A percentile compares a stretch with the other conserved stretches of the same genome.
These are phyloP conservation scores for Hura crepitans DNA, from an alignment of 441 rosid genomes.

Conservation along the genomic window DNA sequence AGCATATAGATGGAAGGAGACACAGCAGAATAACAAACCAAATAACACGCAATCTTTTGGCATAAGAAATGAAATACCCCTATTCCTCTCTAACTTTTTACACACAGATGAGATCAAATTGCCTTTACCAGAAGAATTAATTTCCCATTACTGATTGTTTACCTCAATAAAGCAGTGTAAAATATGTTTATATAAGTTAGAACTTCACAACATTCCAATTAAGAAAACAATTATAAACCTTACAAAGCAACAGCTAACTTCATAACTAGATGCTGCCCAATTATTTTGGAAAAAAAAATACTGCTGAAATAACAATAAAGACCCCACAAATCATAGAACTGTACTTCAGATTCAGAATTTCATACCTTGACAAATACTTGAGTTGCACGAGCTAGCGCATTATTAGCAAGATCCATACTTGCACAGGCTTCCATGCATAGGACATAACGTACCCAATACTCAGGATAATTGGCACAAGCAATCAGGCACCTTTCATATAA, in stretches of 20 bases:
- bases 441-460: conserved; percentile 85
- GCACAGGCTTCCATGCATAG: conserved; percentile 76
- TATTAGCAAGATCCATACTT: conserved; percentile 79
- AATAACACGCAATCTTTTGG: not conserved
- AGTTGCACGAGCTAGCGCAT: conserved; percentile 86
- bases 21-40: not conserved
- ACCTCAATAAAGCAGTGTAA: not conserved
- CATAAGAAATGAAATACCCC: not conserved
- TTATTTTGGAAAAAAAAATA: not conserved
- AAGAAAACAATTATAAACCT: not conserved
- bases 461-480: conserved; percentile 91
- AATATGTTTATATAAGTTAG: not conserved
- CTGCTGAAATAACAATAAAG: not conserved
- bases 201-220: too few species aligned
- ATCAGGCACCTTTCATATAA: conserved; percentile 89
- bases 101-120: not conserved
- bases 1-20: not conserved
- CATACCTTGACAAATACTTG: conserved; percentile 95
- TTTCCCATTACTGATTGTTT: not conserved
- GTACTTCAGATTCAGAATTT: not conserved
- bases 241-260: not conserved
- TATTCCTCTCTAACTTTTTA: not conserved
- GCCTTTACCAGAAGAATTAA: not conserved
- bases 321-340: not conserved
- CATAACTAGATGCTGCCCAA: not conserved